A percentile compares a stretch with the other conserved stretches of the same genome.
phyloP scores from a whole-genome alignment of 345 rosid species.

The Balakata baccata region DNA sequence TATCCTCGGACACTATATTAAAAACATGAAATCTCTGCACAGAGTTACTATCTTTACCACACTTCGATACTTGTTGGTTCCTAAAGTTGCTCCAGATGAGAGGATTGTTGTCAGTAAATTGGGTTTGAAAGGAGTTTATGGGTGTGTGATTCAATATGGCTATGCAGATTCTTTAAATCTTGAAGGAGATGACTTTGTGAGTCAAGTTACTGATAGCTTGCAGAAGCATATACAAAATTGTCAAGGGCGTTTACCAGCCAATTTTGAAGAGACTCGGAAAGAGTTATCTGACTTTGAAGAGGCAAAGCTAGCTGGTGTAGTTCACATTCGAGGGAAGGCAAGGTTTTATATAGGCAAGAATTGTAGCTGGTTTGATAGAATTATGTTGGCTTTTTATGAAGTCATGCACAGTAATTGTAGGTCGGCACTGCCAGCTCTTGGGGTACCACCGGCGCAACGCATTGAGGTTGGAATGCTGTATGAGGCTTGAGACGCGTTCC shows the following conservation, averaged over 20 bases:
- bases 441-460: conserved; percentile 44
- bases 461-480: conserved; percentile 69
- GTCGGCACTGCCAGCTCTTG: conserved; percentile 57
- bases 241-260: conserved; percentile 5
- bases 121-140: conserved; percentile 46
- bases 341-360: conserved; percentile 48
- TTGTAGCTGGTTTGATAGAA: conserved; percentile 50
- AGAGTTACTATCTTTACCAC: conserved; percentile 68
- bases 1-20: conserved; percentile 66
- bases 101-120: conserved; percentile 43
- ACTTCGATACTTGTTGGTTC: conserved; percentile 56
- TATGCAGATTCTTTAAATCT: conserved; percentile 58
- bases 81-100: conserved; percentile 52
- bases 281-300: conserved; percentile 42
- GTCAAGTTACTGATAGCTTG: conserved; percentile 47
- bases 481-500: conserved; percentile 37
- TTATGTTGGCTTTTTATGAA: conserved; percentile 57
- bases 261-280: conserved; percentile 21
- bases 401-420: conserved; percentile 58
- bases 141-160: conserved; percentile 62
- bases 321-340: conserved; percentile 60
- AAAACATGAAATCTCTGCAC: conserved; percentile 82
- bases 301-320: conserved; percentile 44
- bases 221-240: conserved; percentile 25
- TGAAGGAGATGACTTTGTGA: conserved; percentile 47